A percentile compares a stretch with the other conserved stretches of the same genome.
These are phyloP conservation scores for Trypanosoma cruzi DNA, from an alignment of 208 protist species.

Conservation along the genomic window DNA sequence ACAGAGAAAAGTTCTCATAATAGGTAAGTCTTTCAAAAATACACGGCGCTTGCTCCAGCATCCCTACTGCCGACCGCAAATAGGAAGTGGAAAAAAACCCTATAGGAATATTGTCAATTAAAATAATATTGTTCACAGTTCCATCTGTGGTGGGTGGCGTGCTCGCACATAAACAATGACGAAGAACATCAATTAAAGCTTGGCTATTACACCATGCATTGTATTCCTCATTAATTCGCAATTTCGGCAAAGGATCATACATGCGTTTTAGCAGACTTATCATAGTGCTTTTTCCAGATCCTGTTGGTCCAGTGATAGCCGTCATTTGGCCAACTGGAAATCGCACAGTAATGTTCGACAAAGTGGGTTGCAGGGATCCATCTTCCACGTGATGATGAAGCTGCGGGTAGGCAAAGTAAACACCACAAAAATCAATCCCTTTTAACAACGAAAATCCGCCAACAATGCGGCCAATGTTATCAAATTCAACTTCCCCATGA, in stretches of 20 bases:
- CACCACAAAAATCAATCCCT: slow-evolving; percentile 46
- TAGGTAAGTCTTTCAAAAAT: slow-evolving; percentile 40
- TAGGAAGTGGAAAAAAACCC: slow-evolving; percentile 56
- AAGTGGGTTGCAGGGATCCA: slow-evolving; percentile 21
- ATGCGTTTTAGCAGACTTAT: slow-evolving; percentile 64
- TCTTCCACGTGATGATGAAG: slow-evolving; percentile 33
- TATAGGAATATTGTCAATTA: slow-evolving; percentile 61
- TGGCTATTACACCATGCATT: slow-evolving; percentile 21
- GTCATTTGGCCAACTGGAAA: slow-evolving; percentile 41
- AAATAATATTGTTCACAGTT: slow-evolving; percentile 22
- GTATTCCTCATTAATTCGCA: slow-evolving; percentile 20
- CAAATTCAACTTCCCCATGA: slow-evolving; percentile 31
- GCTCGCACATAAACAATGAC: slow-evolving; percentile 34
- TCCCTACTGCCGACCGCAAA: slow-evolving; percentile 45
- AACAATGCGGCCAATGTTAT: slow-evolving; percentile 41
- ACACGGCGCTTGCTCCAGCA: slow-evolving; percentile 52
- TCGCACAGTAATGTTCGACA: slow-evolving; percentile 29
- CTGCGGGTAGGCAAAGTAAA: slow-evolving; percentile 75
- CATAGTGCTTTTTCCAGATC: slow-evolving; percentile 84
- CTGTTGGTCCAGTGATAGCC: slow-evolving; percentile 72
- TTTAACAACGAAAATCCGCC: slow-evolving; percentile 47
- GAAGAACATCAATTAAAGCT: slow-evolving; percentile 34
- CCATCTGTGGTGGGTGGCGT: neutral
- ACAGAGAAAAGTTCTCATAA: slow-evolving; percentile 45
- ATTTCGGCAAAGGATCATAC: slow-evolving; percentile 60